Percentiles rank a stretch among this genome's conserved stretches.
These are phyloP conservation scores for Vigna reflexopilosa DNA, from an alignment of 306 rosid genomes.

Conservation along the genomic window DNA sequence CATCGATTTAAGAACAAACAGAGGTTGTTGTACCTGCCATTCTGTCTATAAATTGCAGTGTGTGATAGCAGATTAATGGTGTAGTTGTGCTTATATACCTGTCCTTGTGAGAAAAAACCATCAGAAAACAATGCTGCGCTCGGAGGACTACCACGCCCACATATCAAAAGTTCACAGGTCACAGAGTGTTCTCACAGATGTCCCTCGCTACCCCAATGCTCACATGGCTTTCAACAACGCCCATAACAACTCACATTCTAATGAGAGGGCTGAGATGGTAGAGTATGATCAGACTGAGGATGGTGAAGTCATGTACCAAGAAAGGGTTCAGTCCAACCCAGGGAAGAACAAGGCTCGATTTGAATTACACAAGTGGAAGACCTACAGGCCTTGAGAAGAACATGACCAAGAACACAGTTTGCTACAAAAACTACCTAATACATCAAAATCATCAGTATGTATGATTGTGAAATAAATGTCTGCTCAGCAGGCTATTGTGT, in stretches of 20 bases:
- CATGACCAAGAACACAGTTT: not conserved
- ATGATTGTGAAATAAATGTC: constrained; percentile 43
- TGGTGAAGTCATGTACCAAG: constrained; percentile 13
- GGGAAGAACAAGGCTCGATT: constrained; percentile 45
- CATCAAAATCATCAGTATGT: not conserved
- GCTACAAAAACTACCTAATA: constrained; percentile 17
- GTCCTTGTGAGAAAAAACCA: not conserved
- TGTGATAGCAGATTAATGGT: not conserved
- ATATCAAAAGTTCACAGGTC: constrained; percentile 46
- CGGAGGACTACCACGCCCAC: constrained; percentile 53
- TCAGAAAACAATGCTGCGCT: constrained; percentile 30
- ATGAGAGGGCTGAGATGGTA: constrained; percentile 42
- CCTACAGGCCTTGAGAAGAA: constrained; percentile 38
- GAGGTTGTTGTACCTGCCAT: not conserved
- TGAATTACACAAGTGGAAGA: constrained; percentile 52
- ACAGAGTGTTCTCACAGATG: constrained; percentile 49
- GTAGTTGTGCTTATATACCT: constrained; percentile 11
- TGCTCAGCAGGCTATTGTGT: constrained; percentile 23
- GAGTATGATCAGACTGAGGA: constrained; percentile 41
- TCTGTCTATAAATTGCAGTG: constrained; percentile 23
- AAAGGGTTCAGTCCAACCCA: constrained; percentile 27
- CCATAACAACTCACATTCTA: constrained; percentile 8
- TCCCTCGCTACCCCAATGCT: constrained; percentile 55
- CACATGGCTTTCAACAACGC: constrained; percentile 36
- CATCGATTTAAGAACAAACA: constrained; percentile 20